Evolutionary conservation across 2,329 filamentous ascomycete genomes (phyloP).

Genomic region (Aspergillus quadrilineatus): DNA sequence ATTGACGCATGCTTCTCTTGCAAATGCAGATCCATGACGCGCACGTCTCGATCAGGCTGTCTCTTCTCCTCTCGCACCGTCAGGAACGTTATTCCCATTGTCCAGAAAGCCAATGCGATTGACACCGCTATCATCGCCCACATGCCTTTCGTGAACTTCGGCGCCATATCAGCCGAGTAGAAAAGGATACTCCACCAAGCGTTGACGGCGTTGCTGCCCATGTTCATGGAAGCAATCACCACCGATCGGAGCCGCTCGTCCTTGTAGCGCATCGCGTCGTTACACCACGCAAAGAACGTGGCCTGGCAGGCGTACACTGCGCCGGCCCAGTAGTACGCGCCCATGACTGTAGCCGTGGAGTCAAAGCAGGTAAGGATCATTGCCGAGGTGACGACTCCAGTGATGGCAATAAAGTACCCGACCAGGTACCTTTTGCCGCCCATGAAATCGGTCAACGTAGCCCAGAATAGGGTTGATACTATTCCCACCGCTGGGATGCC

Average conservation of each 20-base stretch:
- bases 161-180: slow-evolving; percentile 65
- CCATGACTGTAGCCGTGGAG: slow-evolving; percentile 59
- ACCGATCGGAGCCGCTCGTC: slow-evolving; percentile 63
- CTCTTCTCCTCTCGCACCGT: slow-evolving; percentile 1
- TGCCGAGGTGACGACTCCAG: slow-evolving; percentile 60
- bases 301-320: slow-evolving; percentile 71
- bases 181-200: slow-evolving; percentile 74
- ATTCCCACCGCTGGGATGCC: slow-evolving; percentile 55
- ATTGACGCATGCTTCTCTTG: background rate
- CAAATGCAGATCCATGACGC: background rate
- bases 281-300: slow-evolving; percentile 74
- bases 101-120: slow-evolving; percentile 1
- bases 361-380: slow-evolving; percentile 59
- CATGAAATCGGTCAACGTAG: slow-evolving; percentile 60
- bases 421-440: slow-evolving; percentile 65
- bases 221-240: slow-evolving; percentile 71
- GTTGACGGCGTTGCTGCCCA: slow-evolving; percentile 66
- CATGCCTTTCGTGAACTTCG: slow-evolving; percentile 60
- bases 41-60: background rate
- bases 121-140: slow-evolving; percentile 23
- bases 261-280: slow-evolving; percentile 66
- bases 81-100: background rate
- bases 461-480: slow-evolving; percentile 64
- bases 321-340: slow-evolving; percentile 69
- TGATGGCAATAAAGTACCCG: slow-evolving; percentile 66